These are phyloP conservation scores for Metarhizium brunneum DNA, from an alignment of 2,329 filamentous ascomycete species.

Conservation along the genomic window DNA sequence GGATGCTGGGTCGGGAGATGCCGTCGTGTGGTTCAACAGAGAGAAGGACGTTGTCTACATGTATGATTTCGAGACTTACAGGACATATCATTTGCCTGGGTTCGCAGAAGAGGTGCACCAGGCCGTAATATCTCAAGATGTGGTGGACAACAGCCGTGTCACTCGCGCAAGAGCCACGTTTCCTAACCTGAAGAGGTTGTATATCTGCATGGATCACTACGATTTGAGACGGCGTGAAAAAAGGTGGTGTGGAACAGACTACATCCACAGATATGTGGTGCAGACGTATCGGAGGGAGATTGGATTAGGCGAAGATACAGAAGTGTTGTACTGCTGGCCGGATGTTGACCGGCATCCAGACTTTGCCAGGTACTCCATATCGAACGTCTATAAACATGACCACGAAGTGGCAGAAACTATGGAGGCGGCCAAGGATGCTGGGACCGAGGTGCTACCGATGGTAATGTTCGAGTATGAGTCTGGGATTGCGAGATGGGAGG, in stretches of 20 bases:
- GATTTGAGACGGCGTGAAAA: constrained; percentile 8
- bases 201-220: constrained; percentile 2
- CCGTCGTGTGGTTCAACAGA: constrained; percentile 20
- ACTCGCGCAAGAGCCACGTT: constrained; percentile 7
- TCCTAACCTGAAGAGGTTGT: constrained; percentile 18
- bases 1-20: constrained; percentile 13
- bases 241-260: constrained; percentile 23
- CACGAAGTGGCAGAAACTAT: background rate
- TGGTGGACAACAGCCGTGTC: background rate
- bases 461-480: constrained; percentile 16
- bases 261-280: constrained; percentile 17
- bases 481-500: constrained; percentile 11
- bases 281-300: constrained; percentile 16
- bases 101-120: constrained; percentile 22
- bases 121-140: constrained; percentile 14
- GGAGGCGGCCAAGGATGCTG: background rate
- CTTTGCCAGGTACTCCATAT: constrained; percentile 18
- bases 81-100: constrained; percentile 10
- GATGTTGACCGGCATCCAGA: constrained; percentile 19
- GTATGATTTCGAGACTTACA: constrained; percentile 3
- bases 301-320: constrained; percentile 15
- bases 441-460: constrained; percentile 20
- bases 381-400: constrained; percentile 2
- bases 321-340: constrained; percentile 23
- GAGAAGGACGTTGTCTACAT: constrained; percentile 22